Conservation (phyloP, 208 protist species). For the Willaertia magna region DNA sequence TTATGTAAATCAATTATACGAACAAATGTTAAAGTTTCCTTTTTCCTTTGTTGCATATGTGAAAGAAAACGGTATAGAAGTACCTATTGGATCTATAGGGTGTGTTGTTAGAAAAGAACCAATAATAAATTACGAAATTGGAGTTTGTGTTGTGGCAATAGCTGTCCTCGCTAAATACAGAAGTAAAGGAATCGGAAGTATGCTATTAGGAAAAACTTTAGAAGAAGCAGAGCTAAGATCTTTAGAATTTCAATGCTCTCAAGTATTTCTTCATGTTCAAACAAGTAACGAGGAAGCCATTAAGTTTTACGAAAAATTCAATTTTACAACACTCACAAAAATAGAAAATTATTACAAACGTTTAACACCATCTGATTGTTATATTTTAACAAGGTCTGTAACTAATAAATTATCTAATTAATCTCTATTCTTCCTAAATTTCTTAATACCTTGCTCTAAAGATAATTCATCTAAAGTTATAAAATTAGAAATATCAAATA, state of each 20-base stretch:
- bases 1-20: background rate
- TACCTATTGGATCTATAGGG: background rate
- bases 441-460: too few species aligned
- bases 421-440: too few species aligned
- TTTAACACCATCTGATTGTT: background rate
- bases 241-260: background rate
- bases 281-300: background rate
- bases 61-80: too few species aligned
- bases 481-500: too few species aligned
- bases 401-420: too few species aligned
- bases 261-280: background rate
- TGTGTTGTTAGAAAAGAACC: background rate
- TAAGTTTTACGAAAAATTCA: background rate
- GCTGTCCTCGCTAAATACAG: background rate
- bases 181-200: background rate
- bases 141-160: background rate
- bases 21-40: background rate
- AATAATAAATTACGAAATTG: too few species aligned
- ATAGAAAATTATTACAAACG: background rate
- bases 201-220: background rate
- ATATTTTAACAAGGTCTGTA: background rate
- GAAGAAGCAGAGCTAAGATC: background rate
- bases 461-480: too few species aligned
- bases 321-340: background rate
- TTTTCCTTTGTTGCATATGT: background rate